A percentile compares a stretch with the other conserved stretches of the same genome.
Evolutionary conservation across 192 early-diverging fungal genomes (phyloP).

Genomic region (Rhizoclosmatium sp.): DNA sequence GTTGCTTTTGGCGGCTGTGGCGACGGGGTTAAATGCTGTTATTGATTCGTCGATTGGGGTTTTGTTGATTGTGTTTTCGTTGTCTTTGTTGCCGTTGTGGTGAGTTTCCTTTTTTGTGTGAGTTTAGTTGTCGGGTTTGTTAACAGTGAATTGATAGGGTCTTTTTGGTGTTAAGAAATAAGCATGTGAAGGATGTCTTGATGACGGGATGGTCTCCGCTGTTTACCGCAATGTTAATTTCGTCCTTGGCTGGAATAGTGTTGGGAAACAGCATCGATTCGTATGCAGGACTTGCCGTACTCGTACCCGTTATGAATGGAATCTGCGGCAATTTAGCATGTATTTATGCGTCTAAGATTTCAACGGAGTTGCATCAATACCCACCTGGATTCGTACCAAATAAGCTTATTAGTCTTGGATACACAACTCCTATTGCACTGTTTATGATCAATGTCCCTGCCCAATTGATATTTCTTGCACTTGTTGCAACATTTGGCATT

Average conservation of each 20-base stretch:
- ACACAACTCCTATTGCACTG: conserved; percentile 19
- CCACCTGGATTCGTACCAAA: conserved; percentile 16
- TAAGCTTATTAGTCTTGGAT: conserved; percentile 19
- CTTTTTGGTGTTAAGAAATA: conserved; percentile 38
- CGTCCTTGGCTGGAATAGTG: conserved; percentile 69
- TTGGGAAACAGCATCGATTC: conserved; percentile 72
- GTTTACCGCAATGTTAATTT: conserved; percentile 74
- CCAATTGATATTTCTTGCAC: conserved; percentile 33
- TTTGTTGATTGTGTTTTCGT: conserved; percentile 59
- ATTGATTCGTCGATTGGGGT: conserved; percentile 53
- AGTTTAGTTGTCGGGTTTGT: not conserved
- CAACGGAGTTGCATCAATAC: conserved; percentile 43
- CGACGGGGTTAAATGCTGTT: conserved; percentile 55
- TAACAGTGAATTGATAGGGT: conserved; percentile 16
- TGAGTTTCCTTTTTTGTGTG: conserved; percentile 11
- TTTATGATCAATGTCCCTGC: conserved; percentile 36
- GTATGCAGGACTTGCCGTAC: conserved; percentile 69
- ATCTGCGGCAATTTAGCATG: conserved; percentile 47
- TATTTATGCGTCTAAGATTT: conserved; percentile 46
- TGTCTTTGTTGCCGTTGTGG: conserved; percentile 27
- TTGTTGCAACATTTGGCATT: conserved; percentile 33
- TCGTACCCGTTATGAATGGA: conserved; percentile 74
- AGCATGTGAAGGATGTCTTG: conserved; percentile 67
- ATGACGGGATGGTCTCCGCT: conserved; percentile 80
- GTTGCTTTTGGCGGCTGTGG: conserved; percentile 64